Base-by-base conservation (phyloP, 2,329 filamentous ascomycete species). In the Golovinomyces cichoracearum region DNA sequence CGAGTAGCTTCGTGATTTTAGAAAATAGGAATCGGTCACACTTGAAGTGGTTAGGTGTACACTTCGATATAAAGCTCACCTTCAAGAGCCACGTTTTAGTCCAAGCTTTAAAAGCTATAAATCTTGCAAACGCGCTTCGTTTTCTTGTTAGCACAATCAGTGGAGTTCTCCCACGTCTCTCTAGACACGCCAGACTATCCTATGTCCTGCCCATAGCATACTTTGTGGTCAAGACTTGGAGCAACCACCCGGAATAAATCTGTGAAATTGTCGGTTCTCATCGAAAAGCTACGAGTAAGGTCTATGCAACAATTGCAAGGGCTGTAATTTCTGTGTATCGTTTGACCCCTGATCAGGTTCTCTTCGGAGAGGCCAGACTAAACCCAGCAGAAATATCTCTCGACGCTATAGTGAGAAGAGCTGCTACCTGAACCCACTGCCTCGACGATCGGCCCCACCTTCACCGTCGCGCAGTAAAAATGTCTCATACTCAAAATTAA, bases 291-390 rank as follows among this genome's bases (percentile, higher is more conserved):
- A n/a, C 35, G 25, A 19, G 27, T 25, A 46, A 33, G 23, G 44
- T 46, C 4, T 6, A 33, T 19, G 33, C 23, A 31, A 22, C 44
- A 31, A 26, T 21, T 46, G 44, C 44, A 17, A 46, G 44, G 25
- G 44, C 44, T n/a, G 35, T 46, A 12, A 15, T 48, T 17, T 33
- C 46, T 3, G 46, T 40, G 25, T 48, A 38, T 21, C 17, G 33
- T 13, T 12, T 29, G 3, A 38, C 31, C 19, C 31, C 46, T 25
- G 13, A 4, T 4, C 27, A 19, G 10, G 31, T n/a, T 23, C 45
- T 47, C 19, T 27, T 47, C 21, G 22, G 31, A n/a, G 46, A 48
- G 22, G 46, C 46, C 9, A 23, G 46, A 33, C 44, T 46, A 29
- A 22, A 22, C 19, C 25, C 44, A 29, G 25, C 44, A 10, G 41